Evolutionary conservation across 768 basidiomycete species (phyloP).

Genomic region (Mrakia blollopis): DNA sequence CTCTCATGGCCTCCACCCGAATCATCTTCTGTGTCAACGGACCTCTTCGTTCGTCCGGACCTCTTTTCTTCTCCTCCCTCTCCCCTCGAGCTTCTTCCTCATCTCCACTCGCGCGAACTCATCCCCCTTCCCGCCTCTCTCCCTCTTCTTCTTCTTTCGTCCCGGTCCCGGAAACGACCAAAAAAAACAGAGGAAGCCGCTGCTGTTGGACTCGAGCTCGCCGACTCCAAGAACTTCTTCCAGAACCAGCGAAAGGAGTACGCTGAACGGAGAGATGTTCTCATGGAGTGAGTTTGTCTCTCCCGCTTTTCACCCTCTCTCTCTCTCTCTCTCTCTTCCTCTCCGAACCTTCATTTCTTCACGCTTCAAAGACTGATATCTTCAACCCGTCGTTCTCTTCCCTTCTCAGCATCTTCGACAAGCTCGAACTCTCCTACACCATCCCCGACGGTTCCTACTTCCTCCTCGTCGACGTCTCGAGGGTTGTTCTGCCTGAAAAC

Average conservation of each 20-base stretch:
- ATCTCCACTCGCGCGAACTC: not conserved
- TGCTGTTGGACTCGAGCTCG: constrained; percentile 81
- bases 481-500: constrained; percentile 69
- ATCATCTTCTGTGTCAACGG: constrained; percentile 95
- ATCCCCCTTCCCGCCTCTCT: not conserved
- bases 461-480: constrained; percentile 53
- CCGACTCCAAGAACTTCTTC: constrained; percentile 66
- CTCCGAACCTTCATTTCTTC: too few relatives aligned
- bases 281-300: constrained; percentile 49
- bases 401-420: constrained; percentile 58
- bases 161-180: too few relatives aligned
- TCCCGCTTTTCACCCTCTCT: too few relatives aligned
- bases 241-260: constrained; percentile 71
- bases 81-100: too few relatives aligned
- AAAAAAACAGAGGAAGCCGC: constrained; percentile 81
- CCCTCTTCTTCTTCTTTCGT: too few relatives aligned
- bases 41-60: constrained; percentile 53
- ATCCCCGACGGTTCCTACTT: constrained; percentile 89
- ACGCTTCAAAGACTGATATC: too few relatives aligned
- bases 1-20: constrained; percentile 68
- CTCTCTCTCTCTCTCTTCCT: too few relatives aligned
- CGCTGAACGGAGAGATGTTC: constrained; percentile 66
- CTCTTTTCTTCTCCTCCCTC: not conserved
- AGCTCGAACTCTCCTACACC: constrained; percentile 75
- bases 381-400: not conserved